Percentiles rank a stretch among this genome's conserved stretches.
These are phyloP conservation scores for Aspergillus biplanus DNA, from an alignment of 495 filamentous ascomycete species.

Conservation along the genomic window DNA sequence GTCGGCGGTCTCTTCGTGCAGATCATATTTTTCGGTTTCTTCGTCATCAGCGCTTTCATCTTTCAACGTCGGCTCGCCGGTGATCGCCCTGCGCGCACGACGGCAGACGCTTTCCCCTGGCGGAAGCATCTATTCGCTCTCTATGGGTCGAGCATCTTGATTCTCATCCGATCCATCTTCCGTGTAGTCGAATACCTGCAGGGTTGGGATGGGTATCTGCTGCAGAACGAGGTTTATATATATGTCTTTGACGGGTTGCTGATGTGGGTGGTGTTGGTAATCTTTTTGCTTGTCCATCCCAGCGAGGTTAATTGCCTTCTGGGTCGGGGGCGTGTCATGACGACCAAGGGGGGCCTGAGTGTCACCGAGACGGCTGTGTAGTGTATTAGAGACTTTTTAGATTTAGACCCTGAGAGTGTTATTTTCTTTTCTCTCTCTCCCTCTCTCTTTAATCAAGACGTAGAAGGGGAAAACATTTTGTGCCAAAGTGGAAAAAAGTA, in stretches of 20 bases:
- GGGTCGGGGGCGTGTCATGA: conserved; percentile 25
- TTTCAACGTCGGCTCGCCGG: conserved; percentile 39
- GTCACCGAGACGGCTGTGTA: conserved; percentile 20
- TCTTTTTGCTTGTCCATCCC: conserved; percentile 48
- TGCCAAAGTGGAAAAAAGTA: neutral
- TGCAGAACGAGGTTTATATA: conserved; percentile 61
- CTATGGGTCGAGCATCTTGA: conserved; percentile 55
- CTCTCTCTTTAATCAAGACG: too few species aligned
- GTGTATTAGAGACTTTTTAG: conserved; percentile 2
- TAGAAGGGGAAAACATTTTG: conserved; percentile 7
- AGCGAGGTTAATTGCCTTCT: conserved; percentile 34
- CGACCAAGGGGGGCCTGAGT: conserved; percentile 27
- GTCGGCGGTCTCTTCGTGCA: conserved; percentile 52
- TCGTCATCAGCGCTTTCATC: conserved; percentile 48
- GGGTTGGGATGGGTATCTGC: conserved; percentile 54
- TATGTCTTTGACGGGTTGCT: conserved; percentile 65
- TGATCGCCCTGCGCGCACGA: conserved; percentile 26
- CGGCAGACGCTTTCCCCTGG: conserved; percentile 46
- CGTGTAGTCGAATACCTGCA: conserved; percentile 64
- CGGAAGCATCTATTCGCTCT: conserved; percentile 52
- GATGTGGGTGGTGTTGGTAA: conserved; percentile 56
- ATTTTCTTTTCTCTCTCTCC: too few species aligned
- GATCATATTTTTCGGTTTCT: conserved; percentile 57
- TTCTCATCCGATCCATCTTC: conserved; percentile 65
- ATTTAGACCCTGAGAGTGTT: neutral